A percentile compares a stretch with the other conserved stretches of the same genome.
Conservation (phyloP, 2,329 filamentous ascomycete species). For the Cryphonectria radicalis region DNA sequence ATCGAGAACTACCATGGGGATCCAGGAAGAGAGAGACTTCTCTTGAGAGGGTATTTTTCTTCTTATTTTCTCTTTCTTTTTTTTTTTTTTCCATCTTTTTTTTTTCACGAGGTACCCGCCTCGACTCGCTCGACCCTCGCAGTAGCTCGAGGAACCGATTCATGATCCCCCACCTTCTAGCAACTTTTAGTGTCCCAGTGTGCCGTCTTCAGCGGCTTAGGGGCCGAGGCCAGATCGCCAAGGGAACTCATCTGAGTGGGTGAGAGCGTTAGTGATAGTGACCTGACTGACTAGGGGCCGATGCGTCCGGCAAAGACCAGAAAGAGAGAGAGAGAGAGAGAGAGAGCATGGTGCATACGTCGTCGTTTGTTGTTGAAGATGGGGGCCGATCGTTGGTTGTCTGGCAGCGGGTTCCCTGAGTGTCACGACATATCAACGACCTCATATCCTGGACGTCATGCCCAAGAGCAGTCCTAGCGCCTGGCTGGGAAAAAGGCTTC, state of each 20-base stretch:
- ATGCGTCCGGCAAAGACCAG: not conserved
- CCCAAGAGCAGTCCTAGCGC: not conserved
- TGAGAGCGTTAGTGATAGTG: too few species aligned
- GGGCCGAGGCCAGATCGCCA: not conserved
- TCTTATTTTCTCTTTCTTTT: not conserved
- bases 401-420: not conserved
- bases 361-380: not conserved
- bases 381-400: not conserved
- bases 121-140: not conserved
- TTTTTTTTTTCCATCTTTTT: not conserved
- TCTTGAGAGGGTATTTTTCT: not conserved
- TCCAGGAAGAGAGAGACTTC: not conserved
- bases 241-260: not conserved
- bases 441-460: slow-evolving; percentile 1
- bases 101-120: not conserved
- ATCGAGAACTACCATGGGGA: not conserved
- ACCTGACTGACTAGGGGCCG: not conserved
- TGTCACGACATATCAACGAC: not conserved
- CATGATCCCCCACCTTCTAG: not conserved
- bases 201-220: not conserved
- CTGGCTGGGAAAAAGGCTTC: not conserved
- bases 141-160: not conserved
- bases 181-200: not conserved
- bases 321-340: not conserved
- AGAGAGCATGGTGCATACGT: not conserved